Conservation (phyloP, 345 rosid genomes). For the Arabis alpina region DNA sequence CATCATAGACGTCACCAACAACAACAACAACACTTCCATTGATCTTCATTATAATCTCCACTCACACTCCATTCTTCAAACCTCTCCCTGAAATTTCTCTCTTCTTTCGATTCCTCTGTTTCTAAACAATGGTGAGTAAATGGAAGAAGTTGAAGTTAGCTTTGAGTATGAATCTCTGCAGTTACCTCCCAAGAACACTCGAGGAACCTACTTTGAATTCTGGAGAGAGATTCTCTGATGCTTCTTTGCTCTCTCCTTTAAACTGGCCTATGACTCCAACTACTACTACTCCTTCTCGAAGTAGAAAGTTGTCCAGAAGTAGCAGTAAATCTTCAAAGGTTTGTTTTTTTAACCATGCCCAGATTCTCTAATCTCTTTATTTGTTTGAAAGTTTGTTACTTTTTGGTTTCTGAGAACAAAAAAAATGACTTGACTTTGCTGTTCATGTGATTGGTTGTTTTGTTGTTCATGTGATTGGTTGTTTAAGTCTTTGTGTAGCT, state of each 20-base stretch:
- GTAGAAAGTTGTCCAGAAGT: conserved; percentile 58
- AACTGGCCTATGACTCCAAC: conserved; percentile 67
- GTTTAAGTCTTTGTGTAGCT: not conserved
- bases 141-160: conserved; percentile 78
- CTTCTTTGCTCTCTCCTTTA: conserved; percentile 65
- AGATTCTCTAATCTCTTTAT: not conserved
- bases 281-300: conserved; percentile 67
- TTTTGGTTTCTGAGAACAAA: not conserved
- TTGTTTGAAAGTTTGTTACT: not conserved
- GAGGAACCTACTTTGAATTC: conserved; percentile 53
- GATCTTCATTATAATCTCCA: conserved; percentile 11
- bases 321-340: conserved; percentile 83
- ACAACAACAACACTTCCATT: not conserved
- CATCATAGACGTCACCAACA: conserved; percentile 7
- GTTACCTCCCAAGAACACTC: conserved; percentile 56
- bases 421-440: not conserved
- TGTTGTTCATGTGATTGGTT: too few relatives aligned
- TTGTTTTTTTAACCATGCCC: not conserved
- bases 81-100: conserved; percentile 1
- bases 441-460: too few relatives aligned
- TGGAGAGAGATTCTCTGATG: conserved; percentile 65
- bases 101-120: not conserved
- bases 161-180: conserved; percentile 65
- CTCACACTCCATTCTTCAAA: not conserved
- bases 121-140: conserved; percentile 57